Evolutionary conservation across 495 filamentous ascomycete genomes (phyloP).

Genomic region (Talaromyces ruber): DNA sequence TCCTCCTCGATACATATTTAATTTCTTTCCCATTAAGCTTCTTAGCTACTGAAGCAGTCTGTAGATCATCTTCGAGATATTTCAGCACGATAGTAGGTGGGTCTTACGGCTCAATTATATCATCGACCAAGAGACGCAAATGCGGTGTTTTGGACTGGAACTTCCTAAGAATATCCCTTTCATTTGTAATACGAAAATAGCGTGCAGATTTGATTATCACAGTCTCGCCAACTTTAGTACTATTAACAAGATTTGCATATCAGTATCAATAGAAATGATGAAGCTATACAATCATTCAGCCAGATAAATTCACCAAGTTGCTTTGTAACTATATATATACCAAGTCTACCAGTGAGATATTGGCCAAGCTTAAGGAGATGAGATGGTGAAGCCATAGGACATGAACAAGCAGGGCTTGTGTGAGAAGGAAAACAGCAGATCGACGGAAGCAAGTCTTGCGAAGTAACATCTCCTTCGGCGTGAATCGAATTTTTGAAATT

Average conservation of each 20-base stretch:
- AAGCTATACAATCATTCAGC: background rate
- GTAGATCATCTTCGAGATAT: constrained; percentile 30
- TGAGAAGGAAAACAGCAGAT: too few species aligned
- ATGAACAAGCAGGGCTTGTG: background rate
- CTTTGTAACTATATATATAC: background rate
- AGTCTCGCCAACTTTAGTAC: constrained; percentile 16
- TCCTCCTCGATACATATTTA: constrained; percentile 26
- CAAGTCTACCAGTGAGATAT: background rate
- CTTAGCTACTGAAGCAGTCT: constrained; percentile 21
- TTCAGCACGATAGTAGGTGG: constrained; percentile 32
- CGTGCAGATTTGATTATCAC: constrained; percentile 29
- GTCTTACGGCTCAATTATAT: constrained; percentile 26
- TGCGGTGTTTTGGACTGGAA: constrained; percentile 24
- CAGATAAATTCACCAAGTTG: constrained; percentile 6
- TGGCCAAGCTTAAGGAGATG: background rate
- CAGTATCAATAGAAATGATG: background rate
- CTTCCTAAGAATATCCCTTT: constrained; percentile 30
- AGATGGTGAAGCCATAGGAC: background rate
- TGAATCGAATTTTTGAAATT: constrained; percentile 1
- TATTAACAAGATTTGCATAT: constrained; percentile 8
- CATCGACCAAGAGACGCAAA: constrained; percentile 29
- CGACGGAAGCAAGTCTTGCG: too few species aligned
- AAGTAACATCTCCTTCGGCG: background rate
- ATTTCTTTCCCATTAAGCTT: constrained; percentile 29
- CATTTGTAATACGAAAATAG: constrained; percentile 30